These are phyloP conservation scores for Zelopaecilomyces penicillatus DNA, from an alignment of 2,329 filamentous ascomycete species.

Conservation along the genomic window DNA sequence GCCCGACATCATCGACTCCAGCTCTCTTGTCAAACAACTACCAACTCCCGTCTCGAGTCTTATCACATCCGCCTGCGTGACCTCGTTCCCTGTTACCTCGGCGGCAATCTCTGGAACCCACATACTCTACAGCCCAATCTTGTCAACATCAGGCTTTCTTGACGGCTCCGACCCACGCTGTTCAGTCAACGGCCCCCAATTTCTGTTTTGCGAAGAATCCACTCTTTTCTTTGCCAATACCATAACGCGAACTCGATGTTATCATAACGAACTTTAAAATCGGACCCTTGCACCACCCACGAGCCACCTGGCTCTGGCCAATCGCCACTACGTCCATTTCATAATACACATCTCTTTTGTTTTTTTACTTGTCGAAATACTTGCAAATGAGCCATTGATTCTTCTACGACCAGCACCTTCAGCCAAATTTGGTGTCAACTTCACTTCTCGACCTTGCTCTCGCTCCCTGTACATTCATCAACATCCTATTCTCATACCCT, in stretches of 20 bases:
- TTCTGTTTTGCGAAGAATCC: conserved; percentile 15
- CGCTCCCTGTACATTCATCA: conserved; percentile 27
- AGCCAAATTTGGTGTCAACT: conserved; percentile 15
- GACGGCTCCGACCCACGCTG: conserved; percentile 23
- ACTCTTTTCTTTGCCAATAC: conserved; percentile 16
- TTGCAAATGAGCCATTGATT: conserved; percentile 37
- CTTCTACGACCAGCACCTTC: conserved; percentile 21
- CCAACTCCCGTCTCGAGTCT: no score
- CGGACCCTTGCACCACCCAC: conserved; percentile 21
- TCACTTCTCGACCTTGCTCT: conserved; percentile 15
- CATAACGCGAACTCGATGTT: conserved; percentile 31
- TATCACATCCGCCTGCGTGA: no score
- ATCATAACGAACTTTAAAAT: conserved; percentile 33
- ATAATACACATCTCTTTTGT: conserved; percentile 29
- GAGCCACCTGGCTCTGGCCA: conserved; percentile 8
- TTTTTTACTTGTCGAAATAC: conserved; percentile 12
- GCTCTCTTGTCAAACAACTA: no score
- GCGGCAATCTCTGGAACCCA: no score
- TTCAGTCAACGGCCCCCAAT: conserved; percentile 12
- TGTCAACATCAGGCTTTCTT: conserved; percentile 3
- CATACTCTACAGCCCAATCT: background rate
- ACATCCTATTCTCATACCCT: conserved; percentile 8
- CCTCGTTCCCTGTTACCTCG: no score
- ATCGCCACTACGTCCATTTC: conserved; percentile 23
- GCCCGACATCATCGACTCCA: no score